These are phyloP conservation scores for Pseudogymnoascus sp. DNA, from an alignment of 2,329 filamentous ascomycete species.

Conservation along the genomic window DNA sequence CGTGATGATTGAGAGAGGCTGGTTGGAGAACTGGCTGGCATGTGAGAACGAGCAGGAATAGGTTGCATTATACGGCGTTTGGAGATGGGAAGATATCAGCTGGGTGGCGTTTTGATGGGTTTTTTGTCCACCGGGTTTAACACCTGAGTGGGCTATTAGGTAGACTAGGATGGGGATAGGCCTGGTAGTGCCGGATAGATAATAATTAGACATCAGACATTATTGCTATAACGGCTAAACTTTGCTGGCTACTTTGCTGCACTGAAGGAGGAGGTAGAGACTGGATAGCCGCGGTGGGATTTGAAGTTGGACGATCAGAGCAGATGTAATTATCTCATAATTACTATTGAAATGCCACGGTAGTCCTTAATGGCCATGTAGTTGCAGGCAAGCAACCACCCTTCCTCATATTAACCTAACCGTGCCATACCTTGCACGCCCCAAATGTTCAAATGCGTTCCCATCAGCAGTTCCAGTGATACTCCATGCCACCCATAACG, in stretches of 20 bases:
- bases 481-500: not conserved
- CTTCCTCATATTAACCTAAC: not conserved
- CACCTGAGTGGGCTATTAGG: not conserved
- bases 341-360: not conserved
- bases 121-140: not conserved
- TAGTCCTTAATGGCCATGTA: not conserved
- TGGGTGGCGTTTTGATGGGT: not conserved
- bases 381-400: not conserved
- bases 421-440: not conserved
- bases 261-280: not conserved
- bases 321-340: not conserved
- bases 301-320: not conserved
- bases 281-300: no score
- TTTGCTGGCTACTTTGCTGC: not conserved
- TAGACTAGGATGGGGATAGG: not conserved
- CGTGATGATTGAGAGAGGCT: not conserved
- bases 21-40: not conserved
- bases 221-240: not conserved
- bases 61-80: not conserved
- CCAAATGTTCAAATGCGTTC: not conserved
- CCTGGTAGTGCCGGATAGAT: not conserved
- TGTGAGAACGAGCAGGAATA: no score
- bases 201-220: not conserved
- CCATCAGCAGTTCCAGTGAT: not conserved
- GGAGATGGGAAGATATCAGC: not conserved